Evolutionary conservation across 345 rosid species (phyloP).

Genomic region (Balakata baccata): DNA sequence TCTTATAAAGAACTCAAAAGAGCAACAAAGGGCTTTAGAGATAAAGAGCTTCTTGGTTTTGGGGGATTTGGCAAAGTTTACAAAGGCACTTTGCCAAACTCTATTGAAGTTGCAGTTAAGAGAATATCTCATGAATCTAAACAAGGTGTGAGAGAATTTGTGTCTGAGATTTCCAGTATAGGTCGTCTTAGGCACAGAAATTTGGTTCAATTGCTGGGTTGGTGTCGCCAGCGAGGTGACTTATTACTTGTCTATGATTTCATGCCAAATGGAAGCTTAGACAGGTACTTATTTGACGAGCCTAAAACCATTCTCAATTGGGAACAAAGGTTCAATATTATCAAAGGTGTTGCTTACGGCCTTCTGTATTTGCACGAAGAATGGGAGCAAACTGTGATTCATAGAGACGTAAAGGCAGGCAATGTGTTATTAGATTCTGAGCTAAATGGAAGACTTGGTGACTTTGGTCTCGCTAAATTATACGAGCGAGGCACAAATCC

Average conservation of each 20-base stretch:
- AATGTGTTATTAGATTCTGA: constrained; percentile 77
- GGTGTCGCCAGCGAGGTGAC: constrained; percentile 64
- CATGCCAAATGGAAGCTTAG: constrained; percentile 92
- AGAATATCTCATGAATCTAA: constrained; percentile 70
- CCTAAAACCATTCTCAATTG: constrained; percentile 57
- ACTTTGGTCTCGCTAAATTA: constrained; percentile 85
- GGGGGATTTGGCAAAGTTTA: constrained; percentile 92
- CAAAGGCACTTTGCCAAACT: constrained; percentile 56
- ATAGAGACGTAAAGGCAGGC: constrained; percentile 85
- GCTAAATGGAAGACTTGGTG: constrained; percentile 73
- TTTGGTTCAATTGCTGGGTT: constrained; percentile 78
- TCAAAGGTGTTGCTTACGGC: constrained; percentile 79
- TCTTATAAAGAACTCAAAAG: constrained; percentile 66
- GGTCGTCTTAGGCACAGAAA: constrained; percentile 90
- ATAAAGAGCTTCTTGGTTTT: constrained; percentile 70
- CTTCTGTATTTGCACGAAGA: constrained; percentile 87
- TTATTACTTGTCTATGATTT: constrained; percentile 75
- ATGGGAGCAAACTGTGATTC: constrained; percentile 89
- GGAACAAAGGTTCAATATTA: constrained; percentile 72
- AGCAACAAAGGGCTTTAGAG: constrained; percentile 76
- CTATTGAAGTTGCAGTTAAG: constrained; percentile 71
- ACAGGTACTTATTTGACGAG: constrained; percentile 66
- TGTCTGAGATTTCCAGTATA: constrained; percentile 75
- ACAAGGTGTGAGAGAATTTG: constrained; percentile 75
- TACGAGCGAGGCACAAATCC: constrained; percentile 74